These are phyloP conservation scores for Rosa chinensis DNA, from an alignment of 306 rosid genomes.

Conservation along the genomic window DNA sequence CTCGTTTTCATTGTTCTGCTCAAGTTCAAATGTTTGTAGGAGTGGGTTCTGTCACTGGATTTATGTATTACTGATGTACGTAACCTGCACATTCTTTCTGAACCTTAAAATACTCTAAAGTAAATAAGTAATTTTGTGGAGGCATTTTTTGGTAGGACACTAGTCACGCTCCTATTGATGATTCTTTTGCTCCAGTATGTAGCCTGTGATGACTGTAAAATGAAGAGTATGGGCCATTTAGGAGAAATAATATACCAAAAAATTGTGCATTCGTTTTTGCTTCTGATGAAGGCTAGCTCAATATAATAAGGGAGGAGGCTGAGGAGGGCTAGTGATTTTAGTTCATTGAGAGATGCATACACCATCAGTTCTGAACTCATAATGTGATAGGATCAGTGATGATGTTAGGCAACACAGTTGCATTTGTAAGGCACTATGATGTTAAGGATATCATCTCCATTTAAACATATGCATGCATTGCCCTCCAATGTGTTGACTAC, in stretches of 20 bases:
- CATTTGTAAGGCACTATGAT: background rate
- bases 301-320: background rate
- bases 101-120: background rate
- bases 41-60: background rate
- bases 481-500: background rate
- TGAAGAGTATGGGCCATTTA: background rate
- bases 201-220: background rate
- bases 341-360: background rate
- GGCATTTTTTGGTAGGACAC: background rate
- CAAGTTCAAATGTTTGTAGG: slow-evolving; percentile 11
- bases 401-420: background rate
- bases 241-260: background rate
- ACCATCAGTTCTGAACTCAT: background rate
- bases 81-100: background rate
- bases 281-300: background rate
- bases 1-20: background rate
- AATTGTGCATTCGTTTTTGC: background rate
- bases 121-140: background rate
- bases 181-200: background rate
- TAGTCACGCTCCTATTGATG: background rate
- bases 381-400: background rate
- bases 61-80: background rate
- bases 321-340: background rate
- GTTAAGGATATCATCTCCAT: background rate
- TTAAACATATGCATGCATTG: background rate